Percentiles rank a stretch among this genome's conserved stretches.
Conservation (phyloP, 208 protist genomes). For the Trypanosoma cruzi region DNA sequence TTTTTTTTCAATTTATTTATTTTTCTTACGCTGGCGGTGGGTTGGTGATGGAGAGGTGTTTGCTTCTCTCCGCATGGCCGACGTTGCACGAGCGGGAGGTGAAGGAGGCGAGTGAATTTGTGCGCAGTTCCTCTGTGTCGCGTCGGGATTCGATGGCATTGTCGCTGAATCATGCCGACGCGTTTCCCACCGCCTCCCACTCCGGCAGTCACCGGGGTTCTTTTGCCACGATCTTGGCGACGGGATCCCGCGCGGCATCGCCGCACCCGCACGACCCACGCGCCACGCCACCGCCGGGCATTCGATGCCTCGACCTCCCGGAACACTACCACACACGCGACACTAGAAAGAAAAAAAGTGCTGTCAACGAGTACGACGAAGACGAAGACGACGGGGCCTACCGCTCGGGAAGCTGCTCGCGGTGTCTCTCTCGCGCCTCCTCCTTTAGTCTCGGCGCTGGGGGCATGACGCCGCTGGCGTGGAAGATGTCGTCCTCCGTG, state of each 20-base stretch:
- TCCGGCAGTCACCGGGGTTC: not conserved
- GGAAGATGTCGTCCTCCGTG: slow-evolving; percentile 5
- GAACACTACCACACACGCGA: too few relatives aligned
- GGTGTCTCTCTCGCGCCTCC: slow-evolving; percentile 1
- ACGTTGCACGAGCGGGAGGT: slow-evolving; percentile 20
- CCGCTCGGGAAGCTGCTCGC: slow-evolving; percentile 22
- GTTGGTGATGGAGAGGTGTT: not conserved
- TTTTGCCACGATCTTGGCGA: not conserved
- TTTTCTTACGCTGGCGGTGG: too few relatives aligned
- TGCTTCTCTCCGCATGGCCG: slow-evolving; percentile 27
- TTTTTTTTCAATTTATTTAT: too few relatives aligned
- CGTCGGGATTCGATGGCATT: slow-evolving; percentile 40
- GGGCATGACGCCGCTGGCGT: slow-evolving; percentile 21
- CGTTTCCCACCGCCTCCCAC: not conserved
- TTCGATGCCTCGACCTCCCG: too few relatives aligned
- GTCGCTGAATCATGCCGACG: slow-evolving; percentile 9
- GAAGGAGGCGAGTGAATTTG: not conserved
- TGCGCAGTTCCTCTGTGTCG: slow-evolving; percentile 39
- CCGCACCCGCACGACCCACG: not conserved
- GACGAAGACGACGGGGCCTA: not conserved
- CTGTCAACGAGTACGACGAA: not conserved
- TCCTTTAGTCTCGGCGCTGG: slow-evolving; percentile 13
- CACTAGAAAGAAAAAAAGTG: not conserved
- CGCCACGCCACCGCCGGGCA: slow-evolving; percentile 22
- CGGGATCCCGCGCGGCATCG: slow-evolving; percentile 7